Base-by-base conservation (phyloP, 2,329 filamentous ascomycete species). In the Alternaria sp. region DNA sequence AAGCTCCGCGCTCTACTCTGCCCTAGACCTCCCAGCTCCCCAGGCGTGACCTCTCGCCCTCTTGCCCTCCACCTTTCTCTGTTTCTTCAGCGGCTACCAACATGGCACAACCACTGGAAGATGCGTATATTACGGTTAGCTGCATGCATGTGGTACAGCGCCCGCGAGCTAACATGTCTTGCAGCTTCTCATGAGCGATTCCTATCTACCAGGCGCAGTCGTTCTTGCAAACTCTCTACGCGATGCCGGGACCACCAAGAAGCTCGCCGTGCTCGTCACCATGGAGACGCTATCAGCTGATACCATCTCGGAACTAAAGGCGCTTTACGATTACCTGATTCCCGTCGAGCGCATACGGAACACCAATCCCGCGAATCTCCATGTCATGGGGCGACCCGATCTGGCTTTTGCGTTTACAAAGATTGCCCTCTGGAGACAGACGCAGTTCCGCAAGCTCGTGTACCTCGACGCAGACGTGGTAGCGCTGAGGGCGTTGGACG, bases 401-500 rank as follows among this genome's bases (percentile, higher is more conserved):
- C 84, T 99, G 50, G 88, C 94, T 72, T 94, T 93, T 28, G 91
- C 93, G 63, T 98, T 98, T 74, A 98, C 95, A 67, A 99, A 99
- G 82, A 93, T 99, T 79, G 88, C 92, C 66, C 84, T 99, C 17
- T 99, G 95, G 95, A 91, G 89, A 65, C 90, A 93, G 78, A 89
- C 87, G 3, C 92, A 97, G 73, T 99, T 94, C 78, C 87, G 89
- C 65, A 94, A 90, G 80, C 92, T 99, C 56, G 91, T 99, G 57
- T 99, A 98, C 78, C 84, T 99, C 63, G 95, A 99, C 75, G 91
- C 93, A 61, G 95, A 99, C 72, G 87, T 97, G 39, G 90, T 99
- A n/a, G 91, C 92, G 29, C 86, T 97, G 62, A 85, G 93, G 67
- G 92, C 93, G 33, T 91, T 94, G 3, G 94, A 99, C 72, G 95